Conservation (phyloP, 176 grass and related monocot species). For the Zea luxurians region DNA sequence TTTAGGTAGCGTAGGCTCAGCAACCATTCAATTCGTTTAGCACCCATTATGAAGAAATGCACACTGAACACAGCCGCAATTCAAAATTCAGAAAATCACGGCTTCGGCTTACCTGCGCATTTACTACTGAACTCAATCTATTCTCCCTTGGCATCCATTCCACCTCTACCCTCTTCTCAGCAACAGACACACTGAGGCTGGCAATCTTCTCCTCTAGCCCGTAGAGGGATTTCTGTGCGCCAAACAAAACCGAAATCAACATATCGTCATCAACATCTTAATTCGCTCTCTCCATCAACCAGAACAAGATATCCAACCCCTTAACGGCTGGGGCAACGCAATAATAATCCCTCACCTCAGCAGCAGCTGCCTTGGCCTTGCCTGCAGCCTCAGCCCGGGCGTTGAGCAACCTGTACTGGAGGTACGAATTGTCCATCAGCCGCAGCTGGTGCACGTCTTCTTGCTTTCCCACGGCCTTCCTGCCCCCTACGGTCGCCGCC, state of each 20-base stretch:
- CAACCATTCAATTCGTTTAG: neutral
- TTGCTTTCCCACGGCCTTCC: slow-evolving; percentile 51
- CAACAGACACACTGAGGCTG: slow-evolving; percentile 44
- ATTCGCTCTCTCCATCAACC: neutral
- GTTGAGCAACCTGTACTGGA: slow-evolving; percentile 76
- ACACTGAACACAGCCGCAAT: neutral
- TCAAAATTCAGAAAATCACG: neutral
- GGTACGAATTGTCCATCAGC: slow-evolving; percentile 60
- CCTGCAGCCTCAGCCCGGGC: slow-evolving; percentile 39
- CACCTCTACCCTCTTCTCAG: slow-evolving; percentile 46
- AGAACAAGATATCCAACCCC: neutral
- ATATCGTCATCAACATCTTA: slow-evolving; percentile 12
- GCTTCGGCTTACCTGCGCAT: slow-evolving; percentile 52
- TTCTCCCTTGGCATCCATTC: slow-evolving; percentile 54
- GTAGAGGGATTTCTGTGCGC: slow-evolving; percentile 62
- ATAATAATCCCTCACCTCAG: slow-evolving; percentile 49
- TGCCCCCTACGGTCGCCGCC: slow-evolving; percentile 22
- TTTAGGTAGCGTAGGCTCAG: neutral
- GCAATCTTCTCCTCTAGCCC: slow-evolving; percentile 42
- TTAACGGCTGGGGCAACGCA: neutral
- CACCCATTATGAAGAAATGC: slow-evolving; percentile 4
- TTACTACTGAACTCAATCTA: slow-evolving; percentile 46
- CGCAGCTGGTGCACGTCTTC: slow-evolving; percentile 74
- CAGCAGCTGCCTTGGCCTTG: slow-evolving; percentile 46
- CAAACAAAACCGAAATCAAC: neutral